Conservation (phyloP, 805 yeast genomes). For the Wickerhamiella spandovensis region DNA sequence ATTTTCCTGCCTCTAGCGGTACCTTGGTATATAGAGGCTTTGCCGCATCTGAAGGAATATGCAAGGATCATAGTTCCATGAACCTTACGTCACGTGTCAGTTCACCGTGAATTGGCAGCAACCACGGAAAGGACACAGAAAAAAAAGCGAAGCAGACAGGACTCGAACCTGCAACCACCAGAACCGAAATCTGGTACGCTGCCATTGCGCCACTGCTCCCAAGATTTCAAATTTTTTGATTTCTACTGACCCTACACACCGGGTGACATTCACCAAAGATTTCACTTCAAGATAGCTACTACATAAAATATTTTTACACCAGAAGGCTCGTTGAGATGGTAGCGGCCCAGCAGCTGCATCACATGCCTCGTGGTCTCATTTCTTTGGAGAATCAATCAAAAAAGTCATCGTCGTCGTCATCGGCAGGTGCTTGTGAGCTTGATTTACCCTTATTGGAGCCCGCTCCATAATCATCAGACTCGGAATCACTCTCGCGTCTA, state of each 20-base stretch:
- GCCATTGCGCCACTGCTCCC: slow-evolving; percentile 5
- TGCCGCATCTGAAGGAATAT: neutral
- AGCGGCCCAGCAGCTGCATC: neutral
- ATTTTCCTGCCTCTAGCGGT: no score
- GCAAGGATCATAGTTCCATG: neutral
- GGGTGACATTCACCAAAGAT: neutral
- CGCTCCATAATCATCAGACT: slow-evolving; percentile 24
- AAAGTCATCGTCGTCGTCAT: slow-evolving; percentile 26
- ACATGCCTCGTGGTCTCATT: no score
- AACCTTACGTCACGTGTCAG: neutral
- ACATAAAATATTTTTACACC: neutral
- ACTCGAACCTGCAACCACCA: slow-evolving; percentile 5
- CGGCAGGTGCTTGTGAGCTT: neutral
- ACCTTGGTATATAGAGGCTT: no score
- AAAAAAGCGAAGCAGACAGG: slow-evolving; percentile 4
- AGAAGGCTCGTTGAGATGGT: neutral
- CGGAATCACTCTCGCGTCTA: slow-evolving; percentile 28
- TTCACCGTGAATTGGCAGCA: no score
- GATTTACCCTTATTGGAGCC: neutral
- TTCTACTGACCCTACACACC: neutral
- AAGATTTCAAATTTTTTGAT: neutral
- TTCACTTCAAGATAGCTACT: neutral
- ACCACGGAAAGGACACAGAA: no score
- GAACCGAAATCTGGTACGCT: slow-evolving; percentile 5
- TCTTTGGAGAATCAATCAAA: slow-evolving; percentile 27